These are phyloP conservation scores for Stygiomarasmius scandens DNA, from an alignment of 1,284 basidiomycete genomes.

Conservation along the genomic window DNA sequence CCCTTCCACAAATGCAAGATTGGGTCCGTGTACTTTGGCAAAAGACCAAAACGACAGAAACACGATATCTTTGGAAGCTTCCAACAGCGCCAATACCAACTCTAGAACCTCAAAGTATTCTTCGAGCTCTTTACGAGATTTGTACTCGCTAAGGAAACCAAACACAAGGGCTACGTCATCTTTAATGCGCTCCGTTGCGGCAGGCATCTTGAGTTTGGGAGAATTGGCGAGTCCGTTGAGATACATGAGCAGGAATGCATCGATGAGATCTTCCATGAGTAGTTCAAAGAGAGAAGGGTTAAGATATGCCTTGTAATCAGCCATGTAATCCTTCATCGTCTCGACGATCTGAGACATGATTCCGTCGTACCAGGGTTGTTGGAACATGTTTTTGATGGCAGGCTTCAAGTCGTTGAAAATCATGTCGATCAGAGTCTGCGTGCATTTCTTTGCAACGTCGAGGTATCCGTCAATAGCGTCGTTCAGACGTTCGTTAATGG, in stretches of 20 bases:
- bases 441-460: constrained; percentile 97
- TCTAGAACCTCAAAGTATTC: constrained; percentile 87
- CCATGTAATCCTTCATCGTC: constrained; percentile 95
- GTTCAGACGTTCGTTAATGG: constrained; percentile 88
- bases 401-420: constrained; percentile 95
- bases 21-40: constrained; percentile 94
- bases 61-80: constrained; percentile 89
- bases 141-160: constrained; percentile 82
- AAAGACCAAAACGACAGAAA: constrained; percentile 97
- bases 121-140: constrained; percentile 82
- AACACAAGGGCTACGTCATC: constrained; percentile 81
- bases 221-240: constrained; percentile 86
- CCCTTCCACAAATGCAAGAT: constrained; percentile 88
- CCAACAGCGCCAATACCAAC: constrained; percentile 81
- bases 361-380: constrained; percentile 86
- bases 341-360: constrained; percentile 86
- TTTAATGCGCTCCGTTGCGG: constrained; percentile 80
- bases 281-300: constrained; percentile 92
- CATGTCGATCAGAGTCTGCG: constrained; percentile 90
- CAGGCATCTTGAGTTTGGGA: constrained; percentile 87
- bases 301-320: constrained; percentile 89
- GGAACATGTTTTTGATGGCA: constrained; percentile 87
- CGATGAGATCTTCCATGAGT: constrained; percentile 90
- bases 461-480: constrained; percentile 98
- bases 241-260: constrained; percentile 90